Base-by-base conservation (phyloP, 164 flowering plant genomes). In the Tetrastigma voinierianum region DNA sequence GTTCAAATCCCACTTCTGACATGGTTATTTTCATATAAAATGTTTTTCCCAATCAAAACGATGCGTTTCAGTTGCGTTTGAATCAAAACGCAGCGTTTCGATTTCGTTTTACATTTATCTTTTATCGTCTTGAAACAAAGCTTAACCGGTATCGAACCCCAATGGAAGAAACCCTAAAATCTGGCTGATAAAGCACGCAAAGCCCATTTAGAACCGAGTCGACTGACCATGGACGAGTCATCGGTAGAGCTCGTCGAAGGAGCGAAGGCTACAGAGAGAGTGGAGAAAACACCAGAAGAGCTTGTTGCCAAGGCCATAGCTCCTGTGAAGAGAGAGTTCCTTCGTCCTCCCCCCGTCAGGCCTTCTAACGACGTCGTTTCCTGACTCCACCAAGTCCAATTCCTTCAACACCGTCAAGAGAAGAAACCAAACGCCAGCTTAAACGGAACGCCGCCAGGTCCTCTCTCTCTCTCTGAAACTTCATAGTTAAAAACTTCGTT, bases 391-490 rank as follows among this genome's bases (percentile, higher is more conserved):
- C n/a, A n/a, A n/a, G 17, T 32, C 11, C n/a, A n/a, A n/a, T 71
- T 57, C 65, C 76, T 69, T 67, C 81, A 0, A 62, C 55, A 47
- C 45, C 2, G 73, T 74, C 9, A 84, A 81, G 93, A 86, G 74
- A 92, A 89, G 84, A 91, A 90, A 64, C 90, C 12, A 92, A 85
- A 75, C 85, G 97, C 19, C 96, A 95, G 58, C 75, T 82, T 51
- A 95, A 95, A 77, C 80, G 14, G 97, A 95, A 62, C 92, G 97
- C 59, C 86, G 49, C 6, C 77, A 83, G 89, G 98, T 89, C 9
- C 23, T 54, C 17, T n/a, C n/a, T n/a, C 17, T 56, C n/a, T 21
- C 45, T 15, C 9, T 61, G 15, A 51, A 51, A 17, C n/a, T 68
- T 43, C 19, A 57, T 19, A n/a, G n/a, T n/a, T n/a, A n/a, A n/a